phyloP scores from a whole-genome alignment of 2,329 filamentous ascomycete species.

The Aspergillus pseudoglaucus region DNA sequence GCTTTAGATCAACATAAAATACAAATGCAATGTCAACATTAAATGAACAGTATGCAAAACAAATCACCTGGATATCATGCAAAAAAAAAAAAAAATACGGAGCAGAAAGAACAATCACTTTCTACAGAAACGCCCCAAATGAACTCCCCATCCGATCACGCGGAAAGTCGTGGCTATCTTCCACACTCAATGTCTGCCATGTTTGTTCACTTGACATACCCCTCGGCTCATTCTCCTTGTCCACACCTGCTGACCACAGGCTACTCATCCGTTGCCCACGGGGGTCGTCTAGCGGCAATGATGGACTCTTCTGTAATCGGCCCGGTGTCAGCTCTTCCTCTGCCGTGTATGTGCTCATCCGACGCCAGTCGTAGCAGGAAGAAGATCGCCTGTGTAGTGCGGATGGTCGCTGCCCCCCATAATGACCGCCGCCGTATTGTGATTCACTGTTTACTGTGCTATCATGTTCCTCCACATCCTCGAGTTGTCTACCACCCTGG shows the following conservation, averaged over 20 bases:
- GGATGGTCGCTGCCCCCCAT: neutral
- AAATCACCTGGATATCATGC: neutral
- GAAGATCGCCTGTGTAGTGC: constrained; percentile 17
- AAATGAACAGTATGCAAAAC: neutral
- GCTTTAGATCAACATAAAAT: too few relatives aligned
- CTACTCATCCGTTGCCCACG: constrained; percentile 16
- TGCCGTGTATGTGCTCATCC: neutral
- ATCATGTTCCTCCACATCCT: constrained; percentile 13
- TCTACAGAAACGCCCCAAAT: neutral
- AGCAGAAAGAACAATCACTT: neutral
- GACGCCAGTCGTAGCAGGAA: constrained; percentile 2
- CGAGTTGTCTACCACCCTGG: constrained; percentile 14
- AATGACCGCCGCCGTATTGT: neutral
- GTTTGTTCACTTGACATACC: neutral
- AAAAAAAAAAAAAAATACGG: neutral
- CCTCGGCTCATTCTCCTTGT: constrained; percentile 6
- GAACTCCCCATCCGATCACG: neutral
- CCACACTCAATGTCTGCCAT: neutral
- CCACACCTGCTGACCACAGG: constrained; percentile 14
- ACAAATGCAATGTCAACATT: neutral
- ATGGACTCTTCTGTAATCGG: constrained; percentile 11
- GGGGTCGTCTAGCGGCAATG: constrained; percentile 8
- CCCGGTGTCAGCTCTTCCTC: neutral
- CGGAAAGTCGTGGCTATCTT: neutral
- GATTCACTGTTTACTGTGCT: constrained; percentile 4